Conservation (phyloP, 108 stramenopile species). For the Bacterosira constricta region DNA sequence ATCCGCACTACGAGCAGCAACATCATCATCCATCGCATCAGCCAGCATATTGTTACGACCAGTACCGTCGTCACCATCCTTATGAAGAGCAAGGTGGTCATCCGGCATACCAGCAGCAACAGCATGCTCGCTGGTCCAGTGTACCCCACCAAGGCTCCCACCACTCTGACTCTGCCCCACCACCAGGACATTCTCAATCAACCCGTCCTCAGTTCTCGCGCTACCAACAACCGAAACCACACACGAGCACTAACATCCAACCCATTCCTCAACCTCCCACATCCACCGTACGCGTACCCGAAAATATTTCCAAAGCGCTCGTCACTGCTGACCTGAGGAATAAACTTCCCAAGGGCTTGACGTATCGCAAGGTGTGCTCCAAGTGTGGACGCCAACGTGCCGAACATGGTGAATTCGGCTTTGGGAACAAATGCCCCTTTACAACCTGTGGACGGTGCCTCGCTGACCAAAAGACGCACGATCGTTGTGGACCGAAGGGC, state of each 20-base stretch:
- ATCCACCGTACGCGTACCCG: constrained; percentile 5
- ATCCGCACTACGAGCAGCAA: not conserved
- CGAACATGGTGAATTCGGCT: constrained; percentile 86
- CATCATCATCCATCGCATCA: not conserved
- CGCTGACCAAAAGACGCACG: constrained; percentile 60
- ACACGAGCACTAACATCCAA: not conserved
- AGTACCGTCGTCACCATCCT: not conserved
- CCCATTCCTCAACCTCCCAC: not conserved
- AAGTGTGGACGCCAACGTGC: constrained; percentile 75
- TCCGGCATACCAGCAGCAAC: constrained; percentile 3
- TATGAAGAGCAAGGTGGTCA: not conserved
- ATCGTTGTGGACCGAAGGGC: not conserved
- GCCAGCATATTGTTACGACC: not conserved
- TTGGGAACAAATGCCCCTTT: constrained; percentile 81
- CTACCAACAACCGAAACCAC: not conserved
- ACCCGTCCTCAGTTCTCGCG: constrained; percentile 5
- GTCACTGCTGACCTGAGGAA: constrained; percentile 16
- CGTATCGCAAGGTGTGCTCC: constrained; percentile 84
- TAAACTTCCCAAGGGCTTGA: constrained; percentile 66
- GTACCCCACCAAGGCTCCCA: not conserved
- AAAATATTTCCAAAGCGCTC: not conserved
- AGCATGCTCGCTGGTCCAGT: not conserved
- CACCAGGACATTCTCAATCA: not conserved
- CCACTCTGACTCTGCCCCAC: not conserved
- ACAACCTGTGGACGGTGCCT: constrained; percentile 76